Evolutionary conservation across 257 asterid genomes (phyloP), one percentile per base, ranked within the genome.

Genomic region (Euphrasia confusa): DNA sequence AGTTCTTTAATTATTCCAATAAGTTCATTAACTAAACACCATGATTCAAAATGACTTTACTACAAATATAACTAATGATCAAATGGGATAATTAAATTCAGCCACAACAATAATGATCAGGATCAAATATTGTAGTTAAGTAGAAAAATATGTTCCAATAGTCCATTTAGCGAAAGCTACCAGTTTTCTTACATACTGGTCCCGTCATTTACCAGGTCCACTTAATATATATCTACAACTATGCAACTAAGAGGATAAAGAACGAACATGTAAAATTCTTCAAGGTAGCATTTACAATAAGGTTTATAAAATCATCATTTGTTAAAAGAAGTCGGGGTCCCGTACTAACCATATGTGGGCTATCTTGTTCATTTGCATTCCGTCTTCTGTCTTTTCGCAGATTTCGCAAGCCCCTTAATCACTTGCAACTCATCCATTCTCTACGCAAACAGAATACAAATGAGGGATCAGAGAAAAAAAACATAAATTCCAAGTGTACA

Each of bases 371-470:
- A 83, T 72, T 82, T 84, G 94, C 88, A 82, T 11, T 79, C 79
- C 0, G 78, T 78, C 81, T 88, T 91, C 33, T 88, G 83, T 67
- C 96, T 83, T 86, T 86, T 91, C 0, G 98, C 96, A 13, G 98
- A 87, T 78, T 86, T 71, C 54, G 82, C 95, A 39, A 91, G 88
- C 33, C 92, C 96, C 0, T 82, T 72, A 42, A 91, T 81, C 24
- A 88, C 96, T 71, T 91, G 98, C 75, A 77, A 56, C 82, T 91
- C 98, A 47, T 91, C 98, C 95, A 91, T 30, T 84, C 88, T 92
- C 98, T 91, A 47, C 81, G 74, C 35, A 5, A 27, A 30, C 18
- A 54, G 17, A 55, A 69, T 13, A 15, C 7, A 18, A 39, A 13
- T 9, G 0, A 9, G 5, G 32, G 13, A 18, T 7, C 61, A 28